Percentiles rank a stretch among this genome's conserved stretches.
phyloP scores from a whole-genome alignment of 768 basidiomycete genomes.

The Rhizopogon salebrosus region DNA sequence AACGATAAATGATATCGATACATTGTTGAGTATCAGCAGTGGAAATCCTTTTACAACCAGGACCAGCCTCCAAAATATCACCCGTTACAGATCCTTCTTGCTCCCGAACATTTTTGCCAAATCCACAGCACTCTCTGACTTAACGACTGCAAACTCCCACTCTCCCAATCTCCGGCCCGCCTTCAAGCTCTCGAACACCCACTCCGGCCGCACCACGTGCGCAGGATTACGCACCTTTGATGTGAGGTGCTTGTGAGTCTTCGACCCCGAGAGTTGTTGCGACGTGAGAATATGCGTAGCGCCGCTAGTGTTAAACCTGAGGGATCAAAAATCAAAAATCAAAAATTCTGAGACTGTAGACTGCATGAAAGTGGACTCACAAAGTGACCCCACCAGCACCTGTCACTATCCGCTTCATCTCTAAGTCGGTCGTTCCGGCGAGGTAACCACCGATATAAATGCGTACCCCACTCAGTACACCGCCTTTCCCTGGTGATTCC shows the following conservation, averaged over 20 bases:
- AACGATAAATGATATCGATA: neutral
- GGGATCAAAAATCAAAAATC: slow-evolving; percentile 1
- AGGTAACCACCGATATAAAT: slow-evolving; percentile 73
- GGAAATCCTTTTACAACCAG: neutral
- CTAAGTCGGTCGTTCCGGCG: slow-evolving; percentile 68
- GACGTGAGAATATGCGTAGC: slow-evolving; percentile 82
- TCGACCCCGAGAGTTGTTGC: slow-evolving; percentile 62
- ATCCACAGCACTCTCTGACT: slow-evolving; percentile 31
- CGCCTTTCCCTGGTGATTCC: slow-evolving; percentile 3
- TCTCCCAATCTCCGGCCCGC: slow-evolving; percentile 59
- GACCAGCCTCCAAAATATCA: neutral
- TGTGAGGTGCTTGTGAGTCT: slow-evolving; percentile 61
- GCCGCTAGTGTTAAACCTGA: slow-evolving; percentile 49
- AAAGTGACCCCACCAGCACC: slow-evolving; percentile 60
- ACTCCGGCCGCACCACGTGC: slow-evolving; percentile 70
- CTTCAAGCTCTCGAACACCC: slow-evolving; percentile 65
- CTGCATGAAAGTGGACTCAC: slow-evolving; percentile 35
- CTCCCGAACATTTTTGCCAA: slow-evolving; percentile 32
- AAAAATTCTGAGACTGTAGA: neutral
- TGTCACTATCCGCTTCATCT: slow-evolving; percentile 67
- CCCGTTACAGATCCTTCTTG: neutral
- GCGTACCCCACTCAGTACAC: slow-evolving; percentile 38
- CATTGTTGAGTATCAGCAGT: neutral
- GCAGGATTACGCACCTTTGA: slow-evolving; percentile 41
- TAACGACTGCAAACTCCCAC: slow-evolving; percentile 48